phyloP scores from a whole-genome alignment of 805 yeast genomes.

The Candida vartiovaarae region DNA sequence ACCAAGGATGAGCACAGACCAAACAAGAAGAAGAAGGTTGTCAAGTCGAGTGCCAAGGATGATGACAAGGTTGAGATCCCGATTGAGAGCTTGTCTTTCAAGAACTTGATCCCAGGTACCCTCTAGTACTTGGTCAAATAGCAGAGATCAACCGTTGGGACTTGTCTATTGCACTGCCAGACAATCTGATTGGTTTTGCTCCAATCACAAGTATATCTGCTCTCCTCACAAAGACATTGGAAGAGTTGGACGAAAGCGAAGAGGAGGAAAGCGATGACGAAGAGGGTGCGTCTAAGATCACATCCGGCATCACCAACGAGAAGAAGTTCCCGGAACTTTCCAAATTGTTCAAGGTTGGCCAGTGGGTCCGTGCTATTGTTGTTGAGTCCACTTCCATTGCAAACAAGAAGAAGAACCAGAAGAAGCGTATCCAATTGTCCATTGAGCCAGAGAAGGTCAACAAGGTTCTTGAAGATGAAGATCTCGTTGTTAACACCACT shows the following conservation, averaged over 20 bases:
- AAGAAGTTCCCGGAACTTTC: conserved; percentile 50
- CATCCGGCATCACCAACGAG: conserved; percentile 20
- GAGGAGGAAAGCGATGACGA: conserved; percentile 34
- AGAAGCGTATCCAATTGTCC: conserved; percentile 62
- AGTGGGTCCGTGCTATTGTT: conserved; percentile 83
- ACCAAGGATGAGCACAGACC: conserved; percentile 21
- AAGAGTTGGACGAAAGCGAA: conserved; percentile 43
- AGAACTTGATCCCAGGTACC: conserved; percentile 63
- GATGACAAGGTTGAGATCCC: conserved; percentile 29
- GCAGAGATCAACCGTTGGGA: conserved; percentile 53
- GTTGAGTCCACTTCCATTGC: conserved; percentile 42
- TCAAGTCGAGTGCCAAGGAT: conserved; percentile 23
- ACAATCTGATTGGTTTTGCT: conserved; percentile 71
- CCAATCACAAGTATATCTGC: conserved; percentile 69
- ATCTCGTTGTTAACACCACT: conserved; percentile 51
- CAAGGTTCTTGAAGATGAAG: conserved; percentile 51
- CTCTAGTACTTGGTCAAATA: conserved; percentile 73
- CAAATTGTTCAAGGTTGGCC: conserved; percentile 59
- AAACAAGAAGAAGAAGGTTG: conserved; percentile 35
- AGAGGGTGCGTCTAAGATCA: conserved; percentile 12
- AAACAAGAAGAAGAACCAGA: conserved; percentile 29
- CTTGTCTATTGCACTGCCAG: conserved; percentile 66
- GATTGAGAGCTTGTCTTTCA: conserved; percentile 57
- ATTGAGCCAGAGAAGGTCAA: conserved; percentile 74
- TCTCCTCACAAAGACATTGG: conserved; percentile 50